Evolutionary conservation across 345 rosid genomes (phyloP).

Genomic region (Mallotus nudiflorus): DNA sequence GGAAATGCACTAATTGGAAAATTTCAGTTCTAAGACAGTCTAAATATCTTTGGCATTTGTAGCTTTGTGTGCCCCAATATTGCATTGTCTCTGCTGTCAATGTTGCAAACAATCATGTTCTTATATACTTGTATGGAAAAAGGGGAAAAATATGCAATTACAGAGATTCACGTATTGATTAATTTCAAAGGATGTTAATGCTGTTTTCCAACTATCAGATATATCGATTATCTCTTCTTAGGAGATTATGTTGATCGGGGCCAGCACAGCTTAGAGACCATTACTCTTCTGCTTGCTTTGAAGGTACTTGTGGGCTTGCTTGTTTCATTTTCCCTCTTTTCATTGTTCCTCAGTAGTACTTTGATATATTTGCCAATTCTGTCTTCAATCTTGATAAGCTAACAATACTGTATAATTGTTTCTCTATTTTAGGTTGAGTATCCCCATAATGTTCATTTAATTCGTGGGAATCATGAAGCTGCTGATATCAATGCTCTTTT

Average conservation of each 20-base stretch:
- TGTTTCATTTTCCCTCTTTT: conserved; percentile 3
- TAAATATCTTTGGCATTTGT: too few relatives aligned
- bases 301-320: conserved; percentile 52
- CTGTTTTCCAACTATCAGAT: conserved; percentile 52
- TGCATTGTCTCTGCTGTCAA: not conserved
- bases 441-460: conserved; percentile 81
- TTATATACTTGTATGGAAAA: not conserved
- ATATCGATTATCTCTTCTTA: conserved; percentile 96
- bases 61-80: not conserved
- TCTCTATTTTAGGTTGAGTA: conserved; percentile 73
- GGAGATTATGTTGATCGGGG: conserved; percentile 99
- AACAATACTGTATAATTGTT: conserved; percentile 19
- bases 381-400: conserved; percentile 11
- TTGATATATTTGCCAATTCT: not conserved
- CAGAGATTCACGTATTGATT: not conserved
- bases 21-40: too few relatives aligned
- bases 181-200: conserved; percentile 19
- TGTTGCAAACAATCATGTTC: not conserved
- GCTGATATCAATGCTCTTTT: conserved; percentile 99
- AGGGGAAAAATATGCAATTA: not conserved
- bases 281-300: conserved; percentile 87
- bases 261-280: conserved; percentile 98
- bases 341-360: conserved; percentile 3
- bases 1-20: too few relatives aligned
- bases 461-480: conserved; percentile 99